Conservation (phyloP, 2,329 filamentous ascomycete genomes). For the Aureobasidium leucospermi region DNA sequence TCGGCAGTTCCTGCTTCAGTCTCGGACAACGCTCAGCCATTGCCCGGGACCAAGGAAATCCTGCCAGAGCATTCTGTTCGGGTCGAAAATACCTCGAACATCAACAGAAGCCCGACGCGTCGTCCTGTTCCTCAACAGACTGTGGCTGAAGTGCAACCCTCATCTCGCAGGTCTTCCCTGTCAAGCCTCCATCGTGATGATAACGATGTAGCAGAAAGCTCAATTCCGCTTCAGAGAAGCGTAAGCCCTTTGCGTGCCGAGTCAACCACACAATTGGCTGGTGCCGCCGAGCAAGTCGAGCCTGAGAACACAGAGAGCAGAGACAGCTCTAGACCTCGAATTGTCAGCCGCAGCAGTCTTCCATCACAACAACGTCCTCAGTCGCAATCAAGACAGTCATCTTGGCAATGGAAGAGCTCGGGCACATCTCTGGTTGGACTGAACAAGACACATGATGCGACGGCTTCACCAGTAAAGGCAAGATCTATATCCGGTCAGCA, state of each 20-base stretch:
- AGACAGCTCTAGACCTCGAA: neutral
- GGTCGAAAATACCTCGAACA: neutral
- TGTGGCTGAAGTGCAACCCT: neutral
- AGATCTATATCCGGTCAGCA: neutral
- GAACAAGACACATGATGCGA: neutral
- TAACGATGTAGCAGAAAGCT: neutral
- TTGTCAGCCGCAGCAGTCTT: slow-evolving; percentile 5
- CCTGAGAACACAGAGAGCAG: neutral
- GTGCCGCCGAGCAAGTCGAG: neutral
- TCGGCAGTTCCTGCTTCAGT: neutral
- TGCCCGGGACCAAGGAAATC: neutral
- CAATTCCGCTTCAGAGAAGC: neutral
- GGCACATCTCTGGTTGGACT: slow-evolving; percentile 1
- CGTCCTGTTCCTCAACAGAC: neutral
- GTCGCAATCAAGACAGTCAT: neutral
- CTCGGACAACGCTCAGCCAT: neutral
- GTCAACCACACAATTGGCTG: neutral
- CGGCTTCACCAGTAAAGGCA: neutral
- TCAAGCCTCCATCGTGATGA: neutral
- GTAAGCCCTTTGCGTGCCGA: neutral
- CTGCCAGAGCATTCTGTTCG: neutral
- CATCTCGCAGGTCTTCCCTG: neutral
- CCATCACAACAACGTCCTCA: slow-evolving; percentile 11
- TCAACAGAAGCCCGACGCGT: slow-evolving; percentile 4
- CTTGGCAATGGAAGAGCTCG: slow-evolving; percentile 5